Evolutionary conservation across 2,329 filamentous ascomycete species (phyloP), one percentile per base, ranked within the genome.

Genomic region (Aureobasidium sp.): DNA sequence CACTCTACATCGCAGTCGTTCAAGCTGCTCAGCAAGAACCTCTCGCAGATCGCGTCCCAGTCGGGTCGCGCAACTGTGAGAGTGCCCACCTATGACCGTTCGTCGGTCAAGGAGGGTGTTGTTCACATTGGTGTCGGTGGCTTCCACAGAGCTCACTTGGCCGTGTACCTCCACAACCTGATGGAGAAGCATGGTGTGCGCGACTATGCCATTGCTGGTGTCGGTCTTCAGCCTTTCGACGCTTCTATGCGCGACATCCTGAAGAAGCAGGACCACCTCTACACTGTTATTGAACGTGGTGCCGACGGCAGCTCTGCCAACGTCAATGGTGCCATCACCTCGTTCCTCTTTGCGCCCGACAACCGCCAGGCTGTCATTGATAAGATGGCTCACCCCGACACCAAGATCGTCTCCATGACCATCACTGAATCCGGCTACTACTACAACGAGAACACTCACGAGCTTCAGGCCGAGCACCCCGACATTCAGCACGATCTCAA

Each of bases 371-470:
- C 79, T 39, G 79, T 82, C 63, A 76, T 82, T 36, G 76, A 75
- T 67, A 82, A 82, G 75, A 81, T 82, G 79, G 80, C 80, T 1
- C 75, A 81, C 71, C 74, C 78, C 0, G 79, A 82, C 67, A 82
- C 80, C 13, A 78, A 76, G 68, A 82, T 82, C 63, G 80, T 82
- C 36, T 82, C 80, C 16, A 69, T 82, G 69, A 82, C 80, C 67
- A 82, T 82, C 69, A 82, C 80, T 47, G 80, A 82, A 73, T 80
- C 77, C 67, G 80, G 80, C 64, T 82, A 82, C 77, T 82, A 79
- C 73, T 81, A 82, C 74, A 81, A 82, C 68, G 80, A 82, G 69
- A 81, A 82, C 75, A 79, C 79, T n/a, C 80, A 82, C 73, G 71
- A 81, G 72, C 74, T 82, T 62, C 70, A 77, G 64, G 69, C 70